These are phyloP conservation scores for Eruca vesicaria DNA, from an alignment of 441 rosid species.

Conservation along the genomic window DNA sequence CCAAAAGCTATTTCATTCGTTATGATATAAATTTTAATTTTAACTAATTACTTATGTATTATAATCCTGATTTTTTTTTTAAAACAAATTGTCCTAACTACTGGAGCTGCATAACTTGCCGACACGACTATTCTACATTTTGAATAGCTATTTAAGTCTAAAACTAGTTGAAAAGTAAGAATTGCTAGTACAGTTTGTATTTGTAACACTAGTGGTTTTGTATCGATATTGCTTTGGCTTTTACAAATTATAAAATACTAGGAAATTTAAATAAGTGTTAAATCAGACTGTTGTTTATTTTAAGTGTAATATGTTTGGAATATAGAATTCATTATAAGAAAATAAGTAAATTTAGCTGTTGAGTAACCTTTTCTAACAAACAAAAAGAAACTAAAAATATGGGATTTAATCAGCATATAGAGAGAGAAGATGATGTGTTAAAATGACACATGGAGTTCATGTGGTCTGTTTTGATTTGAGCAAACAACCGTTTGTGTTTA, in stretches of 20 bases:
- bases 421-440: not conserved
- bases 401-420: not conserved
- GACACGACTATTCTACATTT: slow-evolving; percentile 45
- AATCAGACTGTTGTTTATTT: not conserved
- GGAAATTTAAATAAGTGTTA: not conserved
- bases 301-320: not conserved
- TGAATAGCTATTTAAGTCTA: not conserved
- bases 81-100: slow-evolving; percentile 29
- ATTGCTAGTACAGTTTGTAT: not conserved
- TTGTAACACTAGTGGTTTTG: not conserved
- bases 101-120: slow-evolving; percentile 56
- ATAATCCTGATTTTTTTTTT: too few species aligned
- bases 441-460: slow-evolving; percentile 36
- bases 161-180: slow-evolving; percentile 12
- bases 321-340: not conserved
- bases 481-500: slow-evolving; percentile 39
- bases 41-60: slow-evolving; percentile 2
- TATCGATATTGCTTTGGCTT: not conserved
- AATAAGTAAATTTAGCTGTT: not conserved
- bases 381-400: not conserved
- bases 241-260: not conserved
- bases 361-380: not conserved
- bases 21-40: not conserved
- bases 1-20: not conserved
- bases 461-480: slow-evolving; percentile 34